These are phyloP conservation scores for Macrocystidia cucumis DNA, from an alignment of 1,284 basidiomycete genomes.

Conservation along the genomic window DNA sequence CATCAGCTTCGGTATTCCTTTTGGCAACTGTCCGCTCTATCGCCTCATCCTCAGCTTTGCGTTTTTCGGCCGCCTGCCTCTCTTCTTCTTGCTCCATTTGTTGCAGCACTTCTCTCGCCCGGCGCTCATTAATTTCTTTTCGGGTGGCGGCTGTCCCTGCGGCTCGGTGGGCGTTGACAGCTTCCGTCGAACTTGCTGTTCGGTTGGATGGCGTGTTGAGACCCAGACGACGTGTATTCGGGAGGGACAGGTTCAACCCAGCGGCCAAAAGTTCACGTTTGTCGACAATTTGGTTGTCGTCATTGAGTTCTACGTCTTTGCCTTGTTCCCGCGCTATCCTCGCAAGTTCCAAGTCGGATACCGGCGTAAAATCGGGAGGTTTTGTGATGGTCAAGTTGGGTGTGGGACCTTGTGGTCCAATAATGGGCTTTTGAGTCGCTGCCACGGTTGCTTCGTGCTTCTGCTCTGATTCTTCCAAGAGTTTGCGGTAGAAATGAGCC, in stretches of 20 bases:
- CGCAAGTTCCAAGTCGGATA: constrained; percentile 69
- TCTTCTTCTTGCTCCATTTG: constrained; percentile 71
- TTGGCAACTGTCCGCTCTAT: constrained; percentile 47
- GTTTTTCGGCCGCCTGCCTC: constrained; percentile 49
- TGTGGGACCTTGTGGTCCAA: constrained; percentile 54
- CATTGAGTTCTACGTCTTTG: constrained; percentile 91
- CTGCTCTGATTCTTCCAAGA: constrained; percentile 77
- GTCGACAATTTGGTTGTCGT: constrained; percentile 96
- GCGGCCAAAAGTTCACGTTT: constrained; percentile 88
- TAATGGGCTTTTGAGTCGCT: constrained; percentile 53
- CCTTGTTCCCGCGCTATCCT: constrained; percentile 64
- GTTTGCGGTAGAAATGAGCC: constrained; percentile 79
- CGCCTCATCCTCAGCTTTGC: constrained; percentile 51
- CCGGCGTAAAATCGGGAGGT: constrained; percentile 49
- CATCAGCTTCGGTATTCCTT: constrained; percentile 64
- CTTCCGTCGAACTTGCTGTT: constrained; percentile 21
- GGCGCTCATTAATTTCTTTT: constrained; percentile 75
- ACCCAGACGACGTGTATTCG: constrained; percentile 63
- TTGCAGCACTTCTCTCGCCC: constrained; percentile 62
- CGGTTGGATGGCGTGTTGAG: constrained; percentile 24
- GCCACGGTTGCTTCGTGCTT: constrained; percentile 81
- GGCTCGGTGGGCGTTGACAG: constrained; percentile 51
- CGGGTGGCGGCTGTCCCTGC: constrained; percentile 75
- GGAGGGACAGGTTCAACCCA: constrained; percentile 85
- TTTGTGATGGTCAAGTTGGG: constrained; percentile 66